A percentile compares a stretch with the other conserved stretches of the same genome.
Evolutionary conservation across 768 basidiomycete species (phyloP).

Genomic region (Nidularia sp.): DNA sequence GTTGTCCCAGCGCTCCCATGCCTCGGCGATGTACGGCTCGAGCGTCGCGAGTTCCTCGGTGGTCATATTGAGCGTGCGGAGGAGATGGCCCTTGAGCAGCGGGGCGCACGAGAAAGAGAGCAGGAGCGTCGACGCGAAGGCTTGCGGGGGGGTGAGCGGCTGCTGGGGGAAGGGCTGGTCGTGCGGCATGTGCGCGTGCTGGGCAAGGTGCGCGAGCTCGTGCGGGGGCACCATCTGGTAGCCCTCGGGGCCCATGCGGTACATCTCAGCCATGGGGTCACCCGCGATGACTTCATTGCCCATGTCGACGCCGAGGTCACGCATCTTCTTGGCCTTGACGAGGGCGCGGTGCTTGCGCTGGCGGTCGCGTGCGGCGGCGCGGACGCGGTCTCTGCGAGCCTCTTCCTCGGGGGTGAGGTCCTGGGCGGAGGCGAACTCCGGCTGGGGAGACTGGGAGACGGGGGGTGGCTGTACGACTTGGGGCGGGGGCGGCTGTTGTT

Average conservation of each 20-base stretch:
- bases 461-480: constrained; percentile 14
- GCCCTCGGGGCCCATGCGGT: constrained; percentile 44
- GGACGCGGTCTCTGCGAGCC: constrained; percentile 64
- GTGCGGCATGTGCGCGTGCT: constrained; percentile 26
- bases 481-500: constrained; percentile 17
- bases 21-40: constrained; percentile 77
- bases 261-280: constrained; percentile 48
- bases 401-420: constrained; percentile 60
- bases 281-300: constrained; percentile 64
- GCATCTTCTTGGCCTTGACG: constrained; percentile 77
- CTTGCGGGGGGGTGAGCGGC: constrained; percentile 59
- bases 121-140: constrained; percentile 74
- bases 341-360: constrained; percentile 79
- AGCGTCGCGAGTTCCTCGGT: constrained; percentile 76
- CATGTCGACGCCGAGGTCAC: constrained; percentile 81
- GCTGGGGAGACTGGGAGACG: constrained; percentile 3
- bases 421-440: constrained; percentile 10
- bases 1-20: constrained; percentile 85
- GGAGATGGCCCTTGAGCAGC: constrained; percentile 68
- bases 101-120: constrained; percentile 75
- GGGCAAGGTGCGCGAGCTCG: constrained; percentile 20
- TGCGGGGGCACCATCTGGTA: constrained; percentile 41
- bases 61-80: constrained; percentile 70
- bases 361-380: constrained; percentile 73
- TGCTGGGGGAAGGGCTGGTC: constrained; percentile 57